Evolutionary conservation across 495 filamentous ascomycete genomes (phyloP).

Genomic region (Neurospora pannonica): DNA sequence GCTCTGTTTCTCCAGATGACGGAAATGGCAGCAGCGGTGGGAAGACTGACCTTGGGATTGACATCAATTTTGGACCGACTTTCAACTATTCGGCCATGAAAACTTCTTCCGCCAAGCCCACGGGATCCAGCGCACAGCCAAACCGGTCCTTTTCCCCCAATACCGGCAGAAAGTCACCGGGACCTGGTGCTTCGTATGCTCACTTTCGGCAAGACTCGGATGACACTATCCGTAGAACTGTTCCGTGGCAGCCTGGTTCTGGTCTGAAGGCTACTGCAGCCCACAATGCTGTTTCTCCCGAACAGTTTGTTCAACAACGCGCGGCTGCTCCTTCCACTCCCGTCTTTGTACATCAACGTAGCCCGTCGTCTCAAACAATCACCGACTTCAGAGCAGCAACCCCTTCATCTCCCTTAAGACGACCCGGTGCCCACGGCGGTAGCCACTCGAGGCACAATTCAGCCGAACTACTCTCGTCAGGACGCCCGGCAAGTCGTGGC

Average conservation of each 20-base stretch:
- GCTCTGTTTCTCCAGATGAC: constrained; percentile 21
- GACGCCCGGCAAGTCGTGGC: constrained; percentile 11
- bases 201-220: constrained; percentile 34
- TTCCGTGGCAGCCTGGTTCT: constrained; percentile 75
- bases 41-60: constrained; percentile 18
- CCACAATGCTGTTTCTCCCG: constrained; percentile 41
- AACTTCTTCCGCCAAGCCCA: constrained; percentile 11
- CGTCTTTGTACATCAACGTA: constrained; percentile 49
- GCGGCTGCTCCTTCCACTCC: constrained; percentile 43
- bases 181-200: constrained; percentile 24
- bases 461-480: constrained; percentile 18
- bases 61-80: constrained; percentile 83
- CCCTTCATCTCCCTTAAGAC: constrained; percentile 34
- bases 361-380: constrained; percentile 45
- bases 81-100: constrained; percentile 47
- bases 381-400: constrained; percentile 35
- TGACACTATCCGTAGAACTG: constrained; percentile 46
- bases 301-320: constrained; percentile 83
- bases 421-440: constrained; percentile 11
- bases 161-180: constrained; percentile 35
- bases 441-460: constrained; percentile 35
- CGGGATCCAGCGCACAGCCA: constrained; percentile 25
- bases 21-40: neutral
- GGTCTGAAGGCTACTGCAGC: constrained; percentile 28
- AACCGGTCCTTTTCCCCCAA: constrained; percentile 29